Evolutionary conservation across 441 rosid genomes (phyloP).

Genomic region (Arabidopsis hybrid): DNA sequence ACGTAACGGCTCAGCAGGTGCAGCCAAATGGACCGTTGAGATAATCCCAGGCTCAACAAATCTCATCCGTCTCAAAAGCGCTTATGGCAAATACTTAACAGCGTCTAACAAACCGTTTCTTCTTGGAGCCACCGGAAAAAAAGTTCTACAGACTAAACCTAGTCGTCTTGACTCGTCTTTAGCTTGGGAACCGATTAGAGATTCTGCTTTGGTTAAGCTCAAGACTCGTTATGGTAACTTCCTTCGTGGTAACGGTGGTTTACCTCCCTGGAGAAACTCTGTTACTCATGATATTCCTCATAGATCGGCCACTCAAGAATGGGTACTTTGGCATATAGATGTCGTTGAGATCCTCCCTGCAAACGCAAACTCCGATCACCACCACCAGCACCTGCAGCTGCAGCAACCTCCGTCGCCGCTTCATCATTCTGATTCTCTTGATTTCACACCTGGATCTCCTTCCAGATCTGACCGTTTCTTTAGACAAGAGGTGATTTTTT

Average conservation of each 20-base stretch:
- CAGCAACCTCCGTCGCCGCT: slow-evolving; percentile 44
- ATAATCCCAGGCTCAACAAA: slow-evolving; percentile 50
- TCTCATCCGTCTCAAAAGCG: slow-evolving; percentile 66
- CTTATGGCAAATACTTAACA: slow-evolving; percentile 71
- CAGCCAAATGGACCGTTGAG: slow-evolving; percentile 64
- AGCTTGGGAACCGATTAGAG: slow-evolving; percentile 86
- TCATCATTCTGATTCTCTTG: slow-evolving; percentile 70
- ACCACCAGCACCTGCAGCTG: not conserved
- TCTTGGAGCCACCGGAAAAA: slow-evolving; percentile 86
- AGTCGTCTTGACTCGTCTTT: slow-evolving; percentile 77
- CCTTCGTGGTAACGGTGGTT: slow-evolving; percentile 88
- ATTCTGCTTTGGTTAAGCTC: slow-evolving; percentile 65
- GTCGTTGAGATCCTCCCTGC: slow-evolving; percentile 64
- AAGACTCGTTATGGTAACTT: slow-evolving; percentile 79
- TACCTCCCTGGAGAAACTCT: slow-evolving; percentile 98
- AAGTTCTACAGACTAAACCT: slow-evolving; percentile 70
- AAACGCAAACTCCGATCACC: slow-evolving; percentile 33
- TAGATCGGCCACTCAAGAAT: slow-evolving; percentile 74
- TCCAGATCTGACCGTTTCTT: slow-evolving; percentile 57
- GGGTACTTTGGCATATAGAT: slow-evolving; percentile 89
- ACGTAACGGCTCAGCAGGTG: slow-evolving; percentile 60
- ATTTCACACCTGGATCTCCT: slow-evolving; percentile 54
- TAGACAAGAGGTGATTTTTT: slow-evolving; percentile 66
- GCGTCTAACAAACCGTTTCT: slow-evolving; percentile 86
- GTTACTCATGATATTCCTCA: slow-evolving; percentile 94